Conservation (phyloP, 2,329 filamentous ascomycete genomes). For the Ilyonectria robusta region DNA sequence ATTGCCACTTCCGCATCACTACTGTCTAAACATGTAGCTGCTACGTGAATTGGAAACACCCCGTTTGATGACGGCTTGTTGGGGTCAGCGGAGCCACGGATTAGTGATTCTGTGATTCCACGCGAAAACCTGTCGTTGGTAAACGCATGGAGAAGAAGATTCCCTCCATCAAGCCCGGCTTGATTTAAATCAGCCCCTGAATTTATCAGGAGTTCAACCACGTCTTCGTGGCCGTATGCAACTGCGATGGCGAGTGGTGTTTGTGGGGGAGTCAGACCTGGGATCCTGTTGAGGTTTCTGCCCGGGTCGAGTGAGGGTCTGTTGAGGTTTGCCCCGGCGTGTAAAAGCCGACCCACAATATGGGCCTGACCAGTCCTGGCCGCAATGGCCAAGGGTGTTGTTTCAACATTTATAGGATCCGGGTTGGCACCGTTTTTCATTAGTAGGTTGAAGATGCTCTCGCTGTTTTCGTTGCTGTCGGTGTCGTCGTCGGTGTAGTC, state of each 20-base stretch:
- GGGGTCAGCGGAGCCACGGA: conserved; percentile 35
- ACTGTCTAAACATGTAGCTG: not conserved
- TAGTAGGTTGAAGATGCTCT: not conserved
- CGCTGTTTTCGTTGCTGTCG: not conserved
- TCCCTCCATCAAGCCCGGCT: not conserved
- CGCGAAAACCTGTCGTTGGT: accelerated
- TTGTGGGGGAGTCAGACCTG: not conserved
- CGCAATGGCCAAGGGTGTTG: not conserved
- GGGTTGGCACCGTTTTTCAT: not conserved
- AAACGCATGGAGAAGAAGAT: not conserved
- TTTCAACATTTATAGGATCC: not conserved
- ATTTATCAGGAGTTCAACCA: conserved; percentile 48
- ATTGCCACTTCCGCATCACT: not conserved
- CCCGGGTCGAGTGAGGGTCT: not conserved
- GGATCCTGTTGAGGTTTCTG: not conserved
- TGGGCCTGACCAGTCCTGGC: accelerated
- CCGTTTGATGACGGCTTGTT: not conserved
- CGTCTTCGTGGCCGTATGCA: conserved; percentile 33
- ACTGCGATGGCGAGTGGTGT: not conserved
- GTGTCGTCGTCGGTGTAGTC: not conserved
- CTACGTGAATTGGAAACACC: conserved; percentile 11
- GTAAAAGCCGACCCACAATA: not conserved
- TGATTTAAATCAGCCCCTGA: conserved; percentile 48
- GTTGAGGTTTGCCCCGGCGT: not conserved
- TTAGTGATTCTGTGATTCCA: not conserved